Evolutionary conservation across 805 yeast species (phyloP).

Genomic region (Cyberlindnera veronae): DNA sequence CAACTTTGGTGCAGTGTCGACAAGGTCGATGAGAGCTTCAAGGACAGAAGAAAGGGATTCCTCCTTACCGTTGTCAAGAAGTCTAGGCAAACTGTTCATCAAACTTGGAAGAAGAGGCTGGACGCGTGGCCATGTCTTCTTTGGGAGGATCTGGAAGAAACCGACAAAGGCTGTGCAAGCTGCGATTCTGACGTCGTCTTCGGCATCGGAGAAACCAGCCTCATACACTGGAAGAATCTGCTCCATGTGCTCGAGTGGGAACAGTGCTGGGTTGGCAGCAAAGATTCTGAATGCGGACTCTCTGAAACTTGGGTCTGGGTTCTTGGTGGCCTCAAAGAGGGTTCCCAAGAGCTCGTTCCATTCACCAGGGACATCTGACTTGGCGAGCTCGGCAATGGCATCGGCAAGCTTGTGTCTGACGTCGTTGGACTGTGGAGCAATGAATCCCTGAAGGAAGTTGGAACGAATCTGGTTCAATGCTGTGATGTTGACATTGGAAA

Average conservation of each 20-base stretch:
- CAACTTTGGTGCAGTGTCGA: slow-evolving; percentile 91
- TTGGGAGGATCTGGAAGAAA: slow-evolving; percentile 79
- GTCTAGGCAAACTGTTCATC: slow-evolving; percentile 81
- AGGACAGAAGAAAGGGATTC: slow-evolving; percentile 81
- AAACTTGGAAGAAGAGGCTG: slow-evolving; percentile 79
- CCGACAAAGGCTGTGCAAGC: slow-evolving; percentile 92
- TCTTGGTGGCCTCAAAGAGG: slow-evolving; percentile 60
- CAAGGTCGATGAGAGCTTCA: slow-evolving; percentile 85
- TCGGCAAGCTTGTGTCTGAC: slow-evolving; percentile 92
- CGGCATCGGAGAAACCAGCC: slow-evolving; percentile 73
- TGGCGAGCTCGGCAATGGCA: slow-evolving; percentile 89
- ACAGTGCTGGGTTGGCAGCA: slow-evolving; percentile 75
- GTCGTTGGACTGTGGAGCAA: slow-evolving; percentile 60
- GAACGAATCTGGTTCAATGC: slow-evolving; percentile 61
- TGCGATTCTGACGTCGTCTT: slow-evolving; percentile 84
- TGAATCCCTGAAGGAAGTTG: slow-evolving; percentile 70
- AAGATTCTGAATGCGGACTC: slow-evolving; percentile 91
- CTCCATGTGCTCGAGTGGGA: slow-evolving; percentile 54
- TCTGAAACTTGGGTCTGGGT: slow-evolving; percentile 61
- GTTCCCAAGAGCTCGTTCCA: slow-evolving; percentile 85
- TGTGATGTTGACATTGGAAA: slow-evolving; percentile 61
- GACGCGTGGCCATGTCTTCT: slow-evolving; percentile 70
- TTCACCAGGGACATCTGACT: slow-evolving; percentile 50
- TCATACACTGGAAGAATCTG: slow-evolving; percentile 68
- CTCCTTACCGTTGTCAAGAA: slow-evolving; percentile 75